Conservation (phyloP, 306 rosid species). For the Sphenostylis stenocarpa region DNA sequence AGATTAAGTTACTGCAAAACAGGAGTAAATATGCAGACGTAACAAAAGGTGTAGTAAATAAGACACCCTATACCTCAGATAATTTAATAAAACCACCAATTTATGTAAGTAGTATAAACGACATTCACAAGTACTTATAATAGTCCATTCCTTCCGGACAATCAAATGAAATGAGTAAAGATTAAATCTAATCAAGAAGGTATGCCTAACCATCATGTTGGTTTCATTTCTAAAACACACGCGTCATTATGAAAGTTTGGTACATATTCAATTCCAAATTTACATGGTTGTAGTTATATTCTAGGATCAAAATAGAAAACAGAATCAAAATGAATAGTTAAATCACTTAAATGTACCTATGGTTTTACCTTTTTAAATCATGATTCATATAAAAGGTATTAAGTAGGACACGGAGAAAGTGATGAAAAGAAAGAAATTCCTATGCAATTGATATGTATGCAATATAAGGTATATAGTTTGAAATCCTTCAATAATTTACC, state of each 20-base stretch:
- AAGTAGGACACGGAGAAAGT: neutral
- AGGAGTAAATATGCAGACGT: neutral
- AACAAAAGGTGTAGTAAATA: neutral
- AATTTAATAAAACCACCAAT: slow-evolving; percentile 3
- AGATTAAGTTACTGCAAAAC: slow-evolving; percentile 14
- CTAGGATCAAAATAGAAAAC: neutral
- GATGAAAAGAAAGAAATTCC: neutral
- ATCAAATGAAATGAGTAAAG: slow-evolving; percentile 11
- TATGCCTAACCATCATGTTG: neutral
- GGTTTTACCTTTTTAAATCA: neutral
- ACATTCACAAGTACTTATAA: neutral
- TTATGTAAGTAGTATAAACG: neutral
- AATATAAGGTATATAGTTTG: neutral
- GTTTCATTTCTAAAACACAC: slow-evolving; percentile 5
- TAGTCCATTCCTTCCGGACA: neutral
- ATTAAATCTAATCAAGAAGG: slow-evolving; percentile 1
- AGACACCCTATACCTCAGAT: neutral
- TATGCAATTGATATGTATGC: neutral
- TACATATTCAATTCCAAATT: neutral
- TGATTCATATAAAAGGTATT: slow-evolving; percentile 2
- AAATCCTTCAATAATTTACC: slow-evolving; percentile 21
- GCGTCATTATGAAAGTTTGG: neutral
- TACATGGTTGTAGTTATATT: neutral
- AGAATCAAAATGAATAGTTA: neutral
- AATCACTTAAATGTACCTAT: neutral